Evolutionary conservation across 192 early-diverging fungal species (phyloP).

Genomic region (Pilaira anomala): DNA sequence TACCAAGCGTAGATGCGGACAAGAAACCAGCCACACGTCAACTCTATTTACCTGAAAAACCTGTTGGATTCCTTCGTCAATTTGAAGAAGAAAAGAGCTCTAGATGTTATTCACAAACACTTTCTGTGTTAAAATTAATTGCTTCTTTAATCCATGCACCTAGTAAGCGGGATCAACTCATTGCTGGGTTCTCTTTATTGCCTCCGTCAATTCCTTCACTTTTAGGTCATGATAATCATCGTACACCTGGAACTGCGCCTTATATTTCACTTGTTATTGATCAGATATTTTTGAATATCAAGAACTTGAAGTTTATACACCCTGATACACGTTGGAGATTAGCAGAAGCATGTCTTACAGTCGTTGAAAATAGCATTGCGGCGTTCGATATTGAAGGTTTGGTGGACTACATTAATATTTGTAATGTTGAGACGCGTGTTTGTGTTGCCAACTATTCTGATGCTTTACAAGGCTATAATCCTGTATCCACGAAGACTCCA

Average conservation of each 20-base stretch:
- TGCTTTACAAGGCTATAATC: neutral
- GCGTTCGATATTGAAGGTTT: slow-evolving; percentile 68
- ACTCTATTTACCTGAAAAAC: slow-evolving; percentile 38
- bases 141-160: slow-evolving; percentile 64
- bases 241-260: slow-evolving; percentile 70
- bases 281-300: slow-evolving; percentile 75
- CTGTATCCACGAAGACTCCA: neutral
- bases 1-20: neutral
- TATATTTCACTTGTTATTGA: slow-evolving; percentile 88
- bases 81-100: slow-evolving; percentile 65
- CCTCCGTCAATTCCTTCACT: slow-evolving; percentile 52
- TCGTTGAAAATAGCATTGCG: slow-evolving; percentile 77
- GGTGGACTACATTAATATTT: slow-evolving; percentile 15
- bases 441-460: neutral
- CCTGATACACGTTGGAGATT: slow-evolving; percentile 78
- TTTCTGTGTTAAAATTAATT: slow-evolving; percentile 78
- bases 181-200: slow-evolving; percentile 33
- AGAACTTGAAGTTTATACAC: slow-evolving; percentile 61
- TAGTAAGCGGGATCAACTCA: slow-evolving; percentile 26
- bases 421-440: neutral
- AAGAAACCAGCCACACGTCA: neutral
- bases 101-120: slow-evolving; percentile 77
- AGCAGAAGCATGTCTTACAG: slow-evolving; percentile 61
- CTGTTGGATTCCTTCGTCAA: slow-evolving; percentile 75
- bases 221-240: slow-evolving; percentile 60